phyloP scores from a whole-genome alignment of 805 yeast genomes.

The Starmerella potacharoeniae region DNA sequence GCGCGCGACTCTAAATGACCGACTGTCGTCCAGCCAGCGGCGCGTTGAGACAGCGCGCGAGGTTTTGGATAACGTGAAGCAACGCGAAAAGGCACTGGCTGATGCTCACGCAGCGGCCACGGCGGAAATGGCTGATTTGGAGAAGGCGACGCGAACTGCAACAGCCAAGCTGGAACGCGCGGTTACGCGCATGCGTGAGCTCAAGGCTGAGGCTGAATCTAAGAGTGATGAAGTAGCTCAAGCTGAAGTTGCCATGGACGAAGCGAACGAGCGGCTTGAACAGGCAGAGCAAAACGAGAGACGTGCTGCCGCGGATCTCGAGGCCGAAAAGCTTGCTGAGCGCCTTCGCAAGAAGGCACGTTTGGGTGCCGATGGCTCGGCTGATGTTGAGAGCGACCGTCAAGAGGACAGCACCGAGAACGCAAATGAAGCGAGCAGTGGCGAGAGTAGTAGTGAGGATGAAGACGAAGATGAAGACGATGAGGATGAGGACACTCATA shows the following conservation, averaged over 20 bases:
- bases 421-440: background rate
- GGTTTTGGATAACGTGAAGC: conserved; percentile 32
- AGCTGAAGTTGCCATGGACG: conserved; percentile 13
- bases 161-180: conserved; percentile 13
- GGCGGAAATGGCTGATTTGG: conserved; percentile 15
- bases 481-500: background rate
- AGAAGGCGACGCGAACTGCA: conserved; percentile 22
- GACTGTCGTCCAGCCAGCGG: conserved; percentile 53
- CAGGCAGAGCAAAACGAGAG: conserved; percentile 15
- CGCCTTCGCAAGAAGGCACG: background rate
- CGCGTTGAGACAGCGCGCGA: conserved; percentile 41
- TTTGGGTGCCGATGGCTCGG: background rate
- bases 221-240: conserved; percentile 51
- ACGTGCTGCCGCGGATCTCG: conserved; percentile 5
- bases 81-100: conserved; percentile 14
- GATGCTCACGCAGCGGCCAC: conserved; percentile 12
- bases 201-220: conserved; percentile 50
- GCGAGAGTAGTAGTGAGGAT: background rate
- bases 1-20: conserved; percentile 47
- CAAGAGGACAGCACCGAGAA: background rate
- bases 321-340: conserved; percentile 6
- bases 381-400: background rate
- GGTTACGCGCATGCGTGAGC: conserved; percentile 55
- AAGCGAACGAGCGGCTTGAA: conserved; percentile 7
- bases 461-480: background rate